These are phyloP conservation scores for Nitzschia putrida DNA, from an alignment of 108 stramenopile genomes.

Conservation along the genomic window DNA sequence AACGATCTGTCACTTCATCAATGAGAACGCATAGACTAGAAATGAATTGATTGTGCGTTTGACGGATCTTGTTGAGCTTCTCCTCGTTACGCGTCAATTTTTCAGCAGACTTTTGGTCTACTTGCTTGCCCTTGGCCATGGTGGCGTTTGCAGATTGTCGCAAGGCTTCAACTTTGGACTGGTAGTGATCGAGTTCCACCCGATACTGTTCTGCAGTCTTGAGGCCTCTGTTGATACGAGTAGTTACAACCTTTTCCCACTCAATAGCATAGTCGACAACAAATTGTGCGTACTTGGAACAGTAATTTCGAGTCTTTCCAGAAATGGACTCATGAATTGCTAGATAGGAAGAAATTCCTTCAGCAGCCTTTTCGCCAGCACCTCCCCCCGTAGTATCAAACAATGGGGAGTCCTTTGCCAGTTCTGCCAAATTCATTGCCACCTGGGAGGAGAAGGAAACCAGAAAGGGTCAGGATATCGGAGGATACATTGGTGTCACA, in stretches of 20 bases:
- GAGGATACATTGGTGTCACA: too few relatives aligned
- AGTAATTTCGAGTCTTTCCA: constrained; percentile 53
- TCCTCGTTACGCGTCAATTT: constrained; percentile 76
- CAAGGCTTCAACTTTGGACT: constrained; percentile 69
- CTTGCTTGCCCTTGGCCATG: constrained; percentile 75
- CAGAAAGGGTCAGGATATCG: constrained; percentile 8
- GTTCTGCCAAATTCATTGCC: constrained; percentile 39
- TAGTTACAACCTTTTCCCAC: constrained; percentile 76
- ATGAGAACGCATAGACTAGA: constrained; percentile 66
- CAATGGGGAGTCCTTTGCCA: constrained; percentile 43
- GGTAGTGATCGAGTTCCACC: constrained; percentile 79
- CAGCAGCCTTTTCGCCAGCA: constrained; percentile 24
- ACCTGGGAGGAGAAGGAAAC: constrained; percentile 33
- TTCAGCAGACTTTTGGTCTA: constrained; percentile 57
- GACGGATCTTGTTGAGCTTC: constrained; percentile 62
- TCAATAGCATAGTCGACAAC: constrained; percentile 75
- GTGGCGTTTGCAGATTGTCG: constrained; percentile 55
- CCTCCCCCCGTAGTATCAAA: constrained; percentile 24
- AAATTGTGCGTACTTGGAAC: constrained; percentile 63
- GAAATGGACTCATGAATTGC: constrained; percentile 38
- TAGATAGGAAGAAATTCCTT: constrained; percentile 38
- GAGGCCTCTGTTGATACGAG: constrained; percentile 52
- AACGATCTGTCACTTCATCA: constrained; percentile 77
- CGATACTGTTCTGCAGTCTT: constrained; percentile 68
- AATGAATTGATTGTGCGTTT: constrained; percentile 56